A percentile compares a stretch with the other conserved stretches of the same genome.
These are phyloP conservation scores for Globisporangium lucens DNA, from an alignment of 352 stramenopile genomes.

Conservation along the genomic window DNA sequence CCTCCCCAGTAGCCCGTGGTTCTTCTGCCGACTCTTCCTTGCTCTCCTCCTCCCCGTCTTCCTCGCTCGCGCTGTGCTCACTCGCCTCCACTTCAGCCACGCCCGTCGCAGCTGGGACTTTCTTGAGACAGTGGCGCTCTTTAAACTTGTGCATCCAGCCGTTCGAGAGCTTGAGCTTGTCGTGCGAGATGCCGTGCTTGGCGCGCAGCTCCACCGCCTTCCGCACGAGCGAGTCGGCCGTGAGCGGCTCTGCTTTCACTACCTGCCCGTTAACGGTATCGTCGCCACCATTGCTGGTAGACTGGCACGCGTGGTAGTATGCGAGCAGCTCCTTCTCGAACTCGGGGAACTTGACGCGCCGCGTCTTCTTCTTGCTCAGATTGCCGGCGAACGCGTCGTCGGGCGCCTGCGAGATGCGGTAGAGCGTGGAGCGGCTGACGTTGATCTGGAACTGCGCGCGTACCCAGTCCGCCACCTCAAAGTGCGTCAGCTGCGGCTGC, in stretches of 20 bases:
- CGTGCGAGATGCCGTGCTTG: slow-evolving; percentile 29
- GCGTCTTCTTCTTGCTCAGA: slow-evolving; percentile 30
- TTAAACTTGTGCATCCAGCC: slow-evolving; percentile 49
- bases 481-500: slow-evolving; percentile 28
- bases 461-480: slow-evolving; percentile 32
- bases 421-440: slow-evolving; percentile 41
- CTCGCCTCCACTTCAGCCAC: not conserved
- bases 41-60: not conserved
- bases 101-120: not conserved
- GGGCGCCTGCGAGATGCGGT: slow-evolving; percentile 39
- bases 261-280: not conserved
- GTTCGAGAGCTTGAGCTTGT: slow-evolving; percentile 44
- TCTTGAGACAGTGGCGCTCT: slow-evolving; percentile 24
- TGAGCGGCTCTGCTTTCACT: slow-evolving; percentile 10
- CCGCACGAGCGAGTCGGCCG: slow-evolving; percentile 28
- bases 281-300: not conserved
- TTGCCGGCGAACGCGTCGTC: slow-evolving; percentile 25
- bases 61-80: not conserved
- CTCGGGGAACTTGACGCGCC: slow-evolving; percentile 43
- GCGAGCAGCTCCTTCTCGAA: slow-evolving; percentile 34
- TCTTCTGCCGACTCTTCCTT: not conserved
- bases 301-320: slow-evolving; percentile 24
- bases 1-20: not conserved
- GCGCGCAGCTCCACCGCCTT: slow-evolving; percentile 28
- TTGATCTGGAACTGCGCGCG: slow-evolving; percentile 27